Evolutionary conservation across 306 rosid genomes (phyloP).

Genomic region (Acacia confusa): DNA sequence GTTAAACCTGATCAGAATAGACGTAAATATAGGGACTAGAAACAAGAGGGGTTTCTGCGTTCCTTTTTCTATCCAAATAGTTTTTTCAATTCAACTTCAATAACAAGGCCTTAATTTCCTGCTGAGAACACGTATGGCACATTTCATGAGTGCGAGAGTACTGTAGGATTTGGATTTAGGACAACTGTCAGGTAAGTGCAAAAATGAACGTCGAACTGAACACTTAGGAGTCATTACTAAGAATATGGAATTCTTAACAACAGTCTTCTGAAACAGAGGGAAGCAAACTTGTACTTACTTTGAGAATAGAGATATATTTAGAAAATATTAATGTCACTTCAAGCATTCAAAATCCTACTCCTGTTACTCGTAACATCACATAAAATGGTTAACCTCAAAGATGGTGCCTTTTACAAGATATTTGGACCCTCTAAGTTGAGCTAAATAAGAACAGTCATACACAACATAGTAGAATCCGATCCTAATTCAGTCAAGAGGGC

Average conservation of each 20-base stretch:
- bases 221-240: not conserved
- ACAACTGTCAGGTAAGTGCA: not conserved
- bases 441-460: slow-evolving; percentile 1
- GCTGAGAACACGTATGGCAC: not conserved
- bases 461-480: not conserved
- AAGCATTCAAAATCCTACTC: not conserved
- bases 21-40: not conserved
- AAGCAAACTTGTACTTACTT: not conserved
- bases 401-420: not conserved
- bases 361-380: not conserved
- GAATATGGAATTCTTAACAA: not conserved
- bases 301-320: not conserved
- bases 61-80: not conserved
- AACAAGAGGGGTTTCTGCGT: not conserved
- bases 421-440: slow-evolving; percentile 1
- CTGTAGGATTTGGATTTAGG: not conserved
- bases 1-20: not conserved
- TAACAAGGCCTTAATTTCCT: not conserved
- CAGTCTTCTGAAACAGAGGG: not conserved
- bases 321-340: not conserved
- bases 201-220: not conserved
- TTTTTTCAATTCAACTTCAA: not conserved
- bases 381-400: slow-evolving; percentile 2
- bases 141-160: not conserved
- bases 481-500: not conserved